Conservation (phyloP, 192 early-diverging fungal genomes). For the Rhizophlyctis rosea region DNA sequence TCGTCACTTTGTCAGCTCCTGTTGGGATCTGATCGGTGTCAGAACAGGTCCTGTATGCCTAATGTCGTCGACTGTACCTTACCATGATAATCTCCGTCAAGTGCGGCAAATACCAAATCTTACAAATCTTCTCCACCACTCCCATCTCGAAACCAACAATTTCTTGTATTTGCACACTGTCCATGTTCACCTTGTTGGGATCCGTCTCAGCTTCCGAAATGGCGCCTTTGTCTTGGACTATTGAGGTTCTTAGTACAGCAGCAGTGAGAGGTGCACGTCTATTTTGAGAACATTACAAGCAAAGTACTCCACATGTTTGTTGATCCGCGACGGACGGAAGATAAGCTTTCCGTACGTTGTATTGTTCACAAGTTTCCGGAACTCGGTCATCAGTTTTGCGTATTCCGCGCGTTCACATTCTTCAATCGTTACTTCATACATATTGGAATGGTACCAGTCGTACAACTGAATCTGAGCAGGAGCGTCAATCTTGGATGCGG, state of each 20-base stretch:
- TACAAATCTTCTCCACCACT: slow-evolving; percentile 28
- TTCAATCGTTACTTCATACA: slow-evolving; percentile 42
- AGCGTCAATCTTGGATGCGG: too few relatives aligned
- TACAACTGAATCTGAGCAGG: slow-evolving; percentile 17
- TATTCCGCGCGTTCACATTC: slow-evolving; percentile 51
- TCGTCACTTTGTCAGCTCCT: slow-evolving; percentile 20
- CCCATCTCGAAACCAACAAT: slow-evolving; percentile 21
- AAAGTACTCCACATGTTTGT: slow-evolving; percentile 40
- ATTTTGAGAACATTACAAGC: too few relatives aligned
- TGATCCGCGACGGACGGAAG: slow-evolving; percentile 39
- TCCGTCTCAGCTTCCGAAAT: slow-evolving; percentile 20
- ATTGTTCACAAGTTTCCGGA: slow-evolving; percentile 21
- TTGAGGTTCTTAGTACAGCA: not conserved
- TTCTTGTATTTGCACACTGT: slow-evolving; percentile 43
- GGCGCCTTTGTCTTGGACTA: slow-evolving; percentile 23
- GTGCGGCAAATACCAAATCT: slow-evolving; percentile 55
- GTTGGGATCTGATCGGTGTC: not conserved
- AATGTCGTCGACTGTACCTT: not conserved
- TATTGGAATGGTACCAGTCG: slow-evolving; percentile 48
- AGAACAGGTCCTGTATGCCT: not conserved
- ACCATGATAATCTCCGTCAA: slow-evolving; percentile 40
- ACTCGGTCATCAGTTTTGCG: slow-evolving; percentile 37
- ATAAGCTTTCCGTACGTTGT: slow-evolving; percentile 35
- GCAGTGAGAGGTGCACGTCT: too few relatives aligned
- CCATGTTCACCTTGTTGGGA: slow-evolving; percentile 27